Evolutionary conservation across 208 protist species (phyloP).

Genomic region (Leishmania braziliensis): DNA sequence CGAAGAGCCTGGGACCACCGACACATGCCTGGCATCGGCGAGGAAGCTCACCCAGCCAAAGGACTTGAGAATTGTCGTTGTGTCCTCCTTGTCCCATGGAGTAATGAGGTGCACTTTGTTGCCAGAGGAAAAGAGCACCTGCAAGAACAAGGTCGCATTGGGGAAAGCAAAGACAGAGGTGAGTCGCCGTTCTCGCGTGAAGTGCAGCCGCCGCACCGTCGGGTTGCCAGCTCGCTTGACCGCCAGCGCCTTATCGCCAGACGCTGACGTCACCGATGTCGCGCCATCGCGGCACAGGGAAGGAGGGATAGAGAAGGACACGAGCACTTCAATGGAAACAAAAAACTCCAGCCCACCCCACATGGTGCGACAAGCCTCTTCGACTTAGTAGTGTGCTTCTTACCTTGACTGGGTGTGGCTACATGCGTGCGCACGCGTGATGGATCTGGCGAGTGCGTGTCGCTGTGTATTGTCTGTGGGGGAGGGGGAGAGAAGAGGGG

Average conservation of each 20-base stretch:
- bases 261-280: background rate
- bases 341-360: constrained; percentile 75
- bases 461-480: background rate
- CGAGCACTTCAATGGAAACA: constrained; percentile 59
- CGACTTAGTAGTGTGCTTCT: background rate
- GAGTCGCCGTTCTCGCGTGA: constrained; percentile 22
- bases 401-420: background rate
- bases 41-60: constrained; percentile 58
- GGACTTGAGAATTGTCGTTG: constrained; percentile 32
- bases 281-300: constrained; percentile 3
- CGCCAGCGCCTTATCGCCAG: constrained; percentile 8
- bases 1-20: constrained; percentile 34
- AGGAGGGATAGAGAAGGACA: constrained; percentile 34
- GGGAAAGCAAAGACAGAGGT: constrained; percentile 53
- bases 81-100: constrained; percentile 49
- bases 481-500: background rate
- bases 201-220: constrained; percentile 26
- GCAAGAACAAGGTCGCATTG: constrained; percentile 61
- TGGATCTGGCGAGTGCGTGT: background rate
- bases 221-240: constrained; percentile 43
- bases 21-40: constrained; percentile 40
- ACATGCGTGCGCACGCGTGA: background rate
- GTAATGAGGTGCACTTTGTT: constrained; percentile 57
- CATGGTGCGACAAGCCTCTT: constrained; percentile 16
- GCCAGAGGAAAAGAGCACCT: constrained; percentile 59